Percentiles rank a stretch among this genome's conserved stretches.
Evolutionary conservation across 495 filamentous ascomycete genomes (phyloP).

Genomic region (Hypomontagnella monticulosa): DNA sequence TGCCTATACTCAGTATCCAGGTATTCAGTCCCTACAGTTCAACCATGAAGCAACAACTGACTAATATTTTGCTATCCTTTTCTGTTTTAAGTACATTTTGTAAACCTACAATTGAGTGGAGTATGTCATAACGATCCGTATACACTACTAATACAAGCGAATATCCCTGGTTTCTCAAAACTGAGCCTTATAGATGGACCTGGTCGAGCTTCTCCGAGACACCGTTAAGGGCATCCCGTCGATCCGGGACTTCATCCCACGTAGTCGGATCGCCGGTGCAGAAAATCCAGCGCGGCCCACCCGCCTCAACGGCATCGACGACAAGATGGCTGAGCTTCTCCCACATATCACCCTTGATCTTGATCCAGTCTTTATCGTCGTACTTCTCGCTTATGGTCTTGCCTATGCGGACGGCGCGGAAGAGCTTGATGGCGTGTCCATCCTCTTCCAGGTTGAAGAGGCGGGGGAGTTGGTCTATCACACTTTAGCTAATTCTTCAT

Average conservation of each 20-base stretch:
- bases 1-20: too few relatives aligned
- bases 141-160: slow-evolving; percentile 9
- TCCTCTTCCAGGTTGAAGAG: slow-evolving; percentile 70
- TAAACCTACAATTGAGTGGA: background rate
- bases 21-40: too few relatives aligned
- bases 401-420: slow-evolving; percentile 68
- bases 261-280: slow-evolving; percentile 66
- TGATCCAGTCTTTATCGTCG: slow-evolving; percentile 56
- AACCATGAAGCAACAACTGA: too few relatives aligned
- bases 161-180: background rate
- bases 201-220: slow-evolving; percentile 25
- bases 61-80: background rate
- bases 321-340: slow-evolving; percentile 72
- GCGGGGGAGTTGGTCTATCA: slow-evolving; percentile 61
- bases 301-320: slow-evolving; percentile 63
- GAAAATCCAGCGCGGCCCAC: slow-evolving; percentile 61
- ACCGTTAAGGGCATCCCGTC: background rate
- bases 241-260: slow-evolving; percentile 56
- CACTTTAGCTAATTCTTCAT: background rate
- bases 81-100: background rate
- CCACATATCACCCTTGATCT: slow-evolving; percentile 74
- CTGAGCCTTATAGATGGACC: slow-evolving; percentile 14
- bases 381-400: slow-evolving; percentile 43
- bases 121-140: background rate
- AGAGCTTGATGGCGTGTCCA: slow-evolving; percentile 79